Conservation (phyloP, 1,284 basidiomycete species). For the Sparassis latifolia region DNA sequence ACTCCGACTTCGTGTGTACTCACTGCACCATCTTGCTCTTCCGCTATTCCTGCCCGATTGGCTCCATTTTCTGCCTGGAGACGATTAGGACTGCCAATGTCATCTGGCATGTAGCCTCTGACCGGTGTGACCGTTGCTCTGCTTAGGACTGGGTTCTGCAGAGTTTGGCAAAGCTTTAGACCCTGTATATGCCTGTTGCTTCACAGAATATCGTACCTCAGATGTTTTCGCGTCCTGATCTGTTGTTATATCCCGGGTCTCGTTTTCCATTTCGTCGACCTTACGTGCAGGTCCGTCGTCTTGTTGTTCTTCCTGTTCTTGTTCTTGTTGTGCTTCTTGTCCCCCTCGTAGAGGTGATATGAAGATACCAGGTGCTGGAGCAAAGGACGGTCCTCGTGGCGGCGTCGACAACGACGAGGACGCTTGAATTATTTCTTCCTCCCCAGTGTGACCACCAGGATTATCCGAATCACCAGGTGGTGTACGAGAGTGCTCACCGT, state of each 20-base stretch:
- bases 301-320: neutral
- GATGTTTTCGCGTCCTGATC: neutral
- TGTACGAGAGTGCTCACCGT: no score
- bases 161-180: no score
- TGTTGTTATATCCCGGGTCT: neutral
- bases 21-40: no score
- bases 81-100: constrained; percentile 1
- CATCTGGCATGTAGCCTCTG: no score
- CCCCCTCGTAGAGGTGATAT: constrained; percentile 38
- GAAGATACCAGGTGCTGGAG: constrained; percentile 37
- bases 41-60: no score
- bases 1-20: neutral
- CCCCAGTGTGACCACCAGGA: no score
- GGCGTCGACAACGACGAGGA: neutral
- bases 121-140: no score
- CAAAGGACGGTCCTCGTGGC: constrained; percentile 22
- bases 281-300: neutral
- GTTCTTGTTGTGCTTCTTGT: neutral
- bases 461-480: no score
- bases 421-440: no score
- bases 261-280: neutral
- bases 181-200: no score
- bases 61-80: neutral
- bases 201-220: neutral
- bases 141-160: no score